Evolutionary conservation across 345 rosid genomes (phyloP), one percentile per base, ranked within the genome.

Genomic region (Syzygium aqueum): DNA sequence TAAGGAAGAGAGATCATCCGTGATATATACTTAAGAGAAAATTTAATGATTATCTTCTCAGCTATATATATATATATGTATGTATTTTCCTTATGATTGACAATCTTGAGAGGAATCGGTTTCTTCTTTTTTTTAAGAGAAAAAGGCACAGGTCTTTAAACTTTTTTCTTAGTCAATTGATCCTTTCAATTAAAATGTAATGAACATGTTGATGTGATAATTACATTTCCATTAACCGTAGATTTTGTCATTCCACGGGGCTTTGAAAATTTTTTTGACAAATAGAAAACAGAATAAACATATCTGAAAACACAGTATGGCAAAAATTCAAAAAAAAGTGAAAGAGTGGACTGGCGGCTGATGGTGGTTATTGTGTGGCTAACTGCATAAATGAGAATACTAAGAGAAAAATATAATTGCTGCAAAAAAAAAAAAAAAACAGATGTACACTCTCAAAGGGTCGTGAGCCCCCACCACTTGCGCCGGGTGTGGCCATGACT

Each of bases 401-500:
- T 59, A 0, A 5, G 65, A 59, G 28, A 54, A 21, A 21, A 59
- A 59, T 7, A 59, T 5, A 59, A 25, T 59, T 59, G 65, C 27
- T 59, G 11, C 43, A 13, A 11, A 13, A 11, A 59, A 59, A 10
- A 10, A 40, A 40, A 40, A 40, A 40, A 59, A 57, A 25, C 2
- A 57, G 25, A 19, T 53, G 7, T 53, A 19, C 57, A 19, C 22
- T 21, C 57, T 25, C 28, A n/a, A 19, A n/a, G 33, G 73, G 3
- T 61, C 19, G 3, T 5, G 22, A 65, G 40, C 77, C 1, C 22
- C 77, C 77, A 28, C 23, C 77, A 14, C 40, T 28, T 65, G 22
- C 3, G 22, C 22, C 28, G 7, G 0, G 21, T 28, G 40, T 65
- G 40, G 77, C 11, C 2, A n/a, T 14, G 33, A n/a, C 73, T n/a